A percentile compares a stretch with the other conserved stretches of the same genome.
These are phyloP conservation scores for Globisporangium lucens DNA, from an alignment of 352 stramenopile genomes.

Conservation along the genomic window DNA sequence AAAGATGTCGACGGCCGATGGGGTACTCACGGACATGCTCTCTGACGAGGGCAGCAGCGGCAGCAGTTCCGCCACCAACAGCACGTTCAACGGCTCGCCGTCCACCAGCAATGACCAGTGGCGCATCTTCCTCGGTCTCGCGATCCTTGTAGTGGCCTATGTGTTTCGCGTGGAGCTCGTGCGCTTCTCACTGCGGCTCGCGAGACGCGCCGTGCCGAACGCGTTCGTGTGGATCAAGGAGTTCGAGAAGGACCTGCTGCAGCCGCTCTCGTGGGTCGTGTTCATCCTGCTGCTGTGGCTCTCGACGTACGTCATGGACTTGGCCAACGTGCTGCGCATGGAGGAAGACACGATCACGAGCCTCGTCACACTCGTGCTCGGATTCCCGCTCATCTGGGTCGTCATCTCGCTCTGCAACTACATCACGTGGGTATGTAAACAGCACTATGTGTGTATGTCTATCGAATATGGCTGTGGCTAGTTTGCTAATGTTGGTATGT, in stretches of 20 bases:
- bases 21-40: background rate
- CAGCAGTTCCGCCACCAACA: constrained; percentile 4
- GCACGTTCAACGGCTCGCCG: background rate
- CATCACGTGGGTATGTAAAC: constrained; percentile 54
- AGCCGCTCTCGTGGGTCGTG: constrained; percentile 76
- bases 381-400: constrained; percentile 74
- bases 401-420: constrained; percentile 84
- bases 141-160: constrained; percentile 62
- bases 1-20: background rate
- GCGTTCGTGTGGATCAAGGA: constrained; percentile 75
- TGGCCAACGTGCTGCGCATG: constrained; percentile 40
- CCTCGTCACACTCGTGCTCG: constrained; percentile 60
- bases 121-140: constrained; percentile 71
- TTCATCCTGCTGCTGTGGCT: constrained; percentile 78
- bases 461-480: background rate
- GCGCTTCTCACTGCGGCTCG: constrained; percentile 66
- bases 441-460: background rate
- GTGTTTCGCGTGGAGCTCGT: constrained; percentile 77
- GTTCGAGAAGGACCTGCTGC: constrained; percentile 80
- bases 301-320: constrained; percentile 61
- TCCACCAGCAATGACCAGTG: constrained; percentile 57
- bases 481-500: background rate
- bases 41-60: background rate
- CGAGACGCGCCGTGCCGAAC: constrained; percentile 51
- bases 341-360: constrained; percentile 39